phyloP scores from a whole-genome alignment of 1,284 basidiomycete genomes.

The Trichosporon ovoides region DNA sequence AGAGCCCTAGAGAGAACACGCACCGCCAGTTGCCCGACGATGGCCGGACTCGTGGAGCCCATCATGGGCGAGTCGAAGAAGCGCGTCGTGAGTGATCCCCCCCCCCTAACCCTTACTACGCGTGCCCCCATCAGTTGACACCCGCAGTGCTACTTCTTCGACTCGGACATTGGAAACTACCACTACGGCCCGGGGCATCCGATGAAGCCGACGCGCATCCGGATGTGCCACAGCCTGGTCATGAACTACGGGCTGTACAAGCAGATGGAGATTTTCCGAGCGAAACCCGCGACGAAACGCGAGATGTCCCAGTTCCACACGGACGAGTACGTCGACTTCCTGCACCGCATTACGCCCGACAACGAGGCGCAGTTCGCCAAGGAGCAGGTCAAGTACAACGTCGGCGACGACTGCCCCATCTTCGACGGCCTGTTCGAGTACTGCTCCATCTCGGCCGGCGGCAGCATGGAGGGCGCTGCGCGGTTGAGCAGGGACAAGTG shows the following conservation, averaged over 20 bases:
- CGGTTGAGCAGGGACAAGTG: constrained; percentile 93
- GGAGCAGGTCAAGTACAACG: constrained; percentile 92
- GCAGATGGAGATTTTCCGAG: constrained; percentile 95
- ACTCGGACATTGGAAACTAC: constrained; percentile 96
- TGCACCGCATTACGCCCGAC: constrained; percentile 74
- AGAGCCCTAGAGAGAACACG: background rate
- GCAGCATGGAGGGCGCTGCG: constrained; percentile 98
- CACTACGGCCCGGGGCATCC: constrained; percentile 80
- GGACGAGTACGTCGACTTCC: constrained; percentile 88
- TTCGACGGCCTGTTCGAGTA: constrained; percentile 98
- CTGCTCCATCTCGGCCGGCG: constrained; percentile 96
- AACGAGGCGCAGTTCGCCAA: constrained; percentile 83
- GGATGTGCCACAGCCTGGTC: constrained; percentile 98
- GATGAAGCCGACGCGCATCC: constrained; percentile 95
- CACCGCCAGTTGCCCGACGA: constrained; percentile 1
- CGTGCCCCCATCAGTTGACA: background rate
- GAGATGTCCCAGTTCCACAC: constrained; percentile 96
- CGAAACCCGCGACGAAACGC: constrained; percentile 97
- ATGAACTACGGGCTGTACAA: constrained; percentile 99
- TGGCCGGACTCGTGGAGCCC: constrained; percentile 54
- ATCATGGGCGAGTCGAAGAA: constrained; percentile 75
- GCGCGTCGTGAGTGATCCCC: constrained; percentile 66
- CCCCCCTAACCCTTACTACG: background rate
- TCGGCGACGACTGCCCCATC: constrained; percentile 94
- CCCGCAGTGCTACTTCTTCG: constrained; percentile 90